Evolutionary conservation across 441 rosid species (phyloP).

Genomic region (Gossypium gossypioides): DNA sequence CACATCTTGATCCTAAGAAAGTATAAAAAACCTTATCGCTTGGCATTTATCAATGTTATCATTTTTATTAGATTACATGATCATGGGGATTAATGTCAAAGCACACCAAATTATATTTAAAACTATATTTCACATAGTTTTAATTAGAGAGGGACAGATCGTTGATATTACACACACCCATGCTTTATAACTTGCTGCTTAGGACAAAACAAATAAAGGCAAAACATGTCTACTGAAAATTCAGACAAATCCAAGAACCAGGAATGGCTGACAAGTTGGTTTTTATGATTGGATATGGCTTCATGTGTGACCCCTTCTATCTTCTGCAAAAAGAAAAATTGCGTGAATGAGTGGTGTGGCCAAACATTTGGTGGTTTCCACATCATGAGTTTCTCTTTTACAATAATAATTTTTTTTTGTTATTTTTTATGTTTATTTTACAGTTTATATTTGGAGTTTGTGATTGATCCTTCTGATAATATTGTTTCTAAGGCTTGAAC

Average conservation of each 20-base stretch:
- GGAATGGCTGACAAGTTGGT: neutral
- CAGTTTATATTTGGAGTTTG: fast-evolving
- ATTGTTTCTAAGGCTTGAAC: no score
- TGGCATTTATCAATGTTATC: constrained; percentile 17
- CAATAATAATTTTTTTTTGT: no score
- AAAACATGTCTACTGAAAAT: neutral
- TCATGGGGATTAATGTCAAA: neutral
- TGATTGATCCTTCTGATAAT: no score
- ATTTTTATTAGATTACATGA: neutral
- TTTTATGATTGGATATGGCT: constrained; percentile 1
- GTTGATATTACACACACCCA: neutral
- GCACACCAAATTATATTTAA: neutral
- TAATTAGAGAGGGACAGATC: neutral
- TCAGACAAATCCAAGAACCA: neutral
- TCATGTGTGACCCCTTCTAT: neutral
- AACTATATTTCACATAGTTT: no score
- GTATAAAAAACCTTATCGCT: constrained; percentile 28
- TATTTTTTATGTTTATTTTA: no score
- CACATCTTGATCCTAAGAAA: neutral
- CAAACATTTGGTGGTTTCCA: constrained; percentile 55
- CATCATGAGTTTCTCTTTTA: constrained; percentile 23
- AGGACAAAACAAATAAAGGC: neutral
- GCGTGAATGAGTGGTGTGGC: constrained; percentile 36
- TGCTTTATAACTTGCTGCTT: neutral
- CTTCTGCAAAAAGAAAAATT: neutral